A percentile compares a stretch with the other conserved stretches of the same genome.
Evolutionary conservation across 2,329 filamentous ascomycete genomes (phyloP).

Genomic region (Aspergillus hortae): DNA sequence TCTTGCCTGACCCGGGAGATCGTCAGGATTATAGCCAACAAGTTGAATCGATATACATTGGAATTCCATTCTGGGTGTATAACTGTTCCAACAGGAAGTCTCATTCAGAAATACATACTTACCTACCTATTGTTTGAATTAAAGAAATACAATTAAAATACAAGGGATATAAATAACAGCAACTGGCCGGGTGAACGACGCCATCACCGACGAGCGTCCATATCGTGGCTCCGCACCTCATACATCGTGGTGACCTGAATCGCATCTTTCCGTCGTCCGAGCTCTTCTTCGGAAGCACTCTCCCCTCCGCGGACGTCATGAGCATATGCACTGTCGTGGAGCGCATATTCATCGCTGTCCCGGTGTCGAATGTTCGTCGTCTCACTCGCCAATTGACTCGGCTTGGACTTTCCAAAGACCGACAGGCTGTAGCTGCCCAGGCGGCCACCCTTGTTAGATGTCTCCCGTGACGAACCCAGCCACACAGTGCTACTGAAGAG

Average conservation of each 20-base stretch:
- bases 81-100: too few relatives aligned
- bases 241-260: constrained; percentile 21
- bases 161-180: background rate
- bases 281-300: constrained; percentile 10
- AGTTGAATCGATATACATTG: too few relatives aligned
- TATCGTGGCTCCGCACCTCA: constrained; percentile 11
- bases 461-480: constrained; percentile 11
- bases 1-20: too few relatives aligned
- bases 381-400: constrained; percentile 3
- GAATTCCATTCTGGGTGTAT: too few relatives aligned
- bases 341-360: constrained; percentile 12
- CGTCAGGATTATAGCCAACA: too few relatives aligned
- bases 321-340: constrained; percentile 1
- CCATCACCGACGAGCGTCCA: background rate
- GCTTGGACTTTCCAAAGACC: constrained; percentile 5
- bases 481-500: constrained; percentile 30
- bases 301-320: constrained; percentile 5
- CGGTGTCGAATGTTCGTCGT: background rate
- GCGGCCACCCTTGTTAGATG: constrained; percentile 2
- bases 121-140: too few relatives aligned
- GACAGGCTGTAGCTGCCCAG: constrained; percentile 9
- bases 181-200: background rate
- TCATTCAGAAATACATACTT: too few relatives aligned
- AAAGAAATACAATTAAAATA: background rate
- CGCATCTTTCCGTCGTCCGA: constrained; percentile 7